Evolutionary conservation across 2,329 filamentous ascomycete species (phyloP), one percentile per base, ranked within the genome.

Genomic region (Beauveria varroae): DNA sequence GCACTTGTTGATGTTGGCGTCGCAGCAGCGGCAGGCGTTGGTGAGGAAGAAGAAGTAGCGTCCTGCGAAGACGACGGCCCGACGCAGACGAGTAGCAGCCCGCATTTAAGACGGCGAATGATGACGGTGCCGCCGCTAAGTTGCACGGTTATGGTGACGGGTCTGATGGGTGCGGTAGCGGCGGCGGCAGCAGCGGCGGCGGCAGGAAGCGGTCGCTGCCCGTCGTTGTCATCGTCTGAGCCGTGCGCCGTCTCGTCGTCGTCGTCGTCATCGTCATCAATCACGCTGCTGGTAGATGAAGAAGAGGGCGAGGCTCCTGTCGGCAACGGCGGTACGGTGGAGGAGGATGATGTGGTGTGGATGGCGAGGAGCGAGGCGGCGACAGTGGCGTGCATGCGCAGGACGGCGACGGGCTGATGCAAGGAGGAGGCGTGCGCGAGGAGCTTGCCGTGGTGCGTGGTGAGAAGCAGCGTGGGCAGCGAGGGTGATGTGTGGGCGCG

Each of bases 301-400:
- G 34, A 37, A 37, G 34, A 37, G 34, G 34, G 34, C 34, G 34
- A 37, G 12, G 12, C 12, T 12, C 34, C 34, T 5, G 34, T 37
- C 2, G 34, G 34, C 30, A 10, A 10, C 34, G 34, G 34, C 34
- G 34, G 34, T 14, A 37, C 12, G 34, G 34, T 37, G 12, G 34
- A 37, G 12, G 34, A 37, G 34, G 34, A 75, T 14, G 76, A 74
- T 26, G 76, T 74, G 46, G 79, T 76, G 71, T 87, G 85, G 49
- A 86, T 79, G 22, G 79, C 75, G 76, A 84, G 85, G 22, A 87
- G 79, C 6, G 81, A 85, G 62, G 83, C 82, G 47, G 85, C 85
- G 63, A 87, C 82, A 62, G 85, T 87, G 67, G 82, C 83, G 70
- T 87, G 84, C 10, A 82, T 84, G 67, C 85, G 84, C 44, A 88